Evolutionary conservation across 805 yeast species (phyloP).

Genomic region (Schizosaccharomyces cryophilus): DNA sequence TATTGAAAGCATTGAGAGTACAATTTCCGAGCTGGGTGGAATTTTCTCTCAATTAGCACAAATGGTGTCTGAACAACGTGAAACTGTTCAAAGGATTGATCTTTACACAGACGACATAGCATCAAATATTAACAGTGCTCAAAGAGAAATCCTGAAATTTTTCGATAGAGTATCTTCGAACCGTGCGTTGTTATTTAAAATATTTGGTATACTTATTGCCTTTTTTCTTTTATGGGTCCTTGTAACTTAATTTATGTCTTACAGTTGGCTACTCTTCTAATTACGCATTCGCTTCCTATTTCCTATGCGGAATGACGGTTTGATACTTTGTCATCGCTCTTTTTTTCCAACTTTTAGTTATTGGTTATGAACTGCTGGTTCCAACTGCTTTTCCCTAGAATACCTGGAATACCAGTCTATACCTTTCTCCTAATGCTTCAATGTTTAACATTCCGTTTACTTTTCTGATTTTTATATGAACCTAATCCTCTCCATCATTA

Average conservation of each 20-base stretch:
- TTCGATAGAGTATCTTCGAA: conserved; percentile 70
- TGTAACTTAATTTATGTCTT: conserved; percentile 6
- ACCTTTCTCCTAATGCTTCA: neutral
- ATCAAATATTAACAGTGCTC: conserved; percentile 78
- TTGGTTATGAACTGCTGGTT: neutral
- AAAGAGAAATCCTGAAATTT: conserved; percentile 73
- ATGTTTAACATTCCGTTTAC: neutral
- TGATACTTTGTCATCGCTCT: neutral
- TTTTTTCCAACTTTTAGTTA: neutral
- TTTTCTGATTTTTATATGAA: neutral
- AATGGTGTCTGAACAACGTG: conserved; percentile 96
- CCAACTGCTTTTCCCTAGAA: neutral
- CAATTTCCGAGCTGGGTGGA: conserved; percentile 88
- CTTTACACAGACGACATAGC: conserved; percentile 83
- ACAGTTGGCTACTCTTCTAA: neutral
- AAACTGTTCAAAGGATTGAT: conserved; percentile 82
- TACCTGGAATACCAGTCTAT: neutral
- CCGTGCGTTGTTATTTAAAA: conserved; percentile 73
- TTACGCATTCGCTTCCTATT: too few relatives aligned
- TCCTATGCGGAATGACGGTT: neutral
- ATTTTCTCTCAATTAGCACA: conserved; percentile 84
- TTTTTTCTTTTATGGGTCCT: conserved; percentile 11
- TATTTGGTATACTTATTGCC: conserved; percentile 57
- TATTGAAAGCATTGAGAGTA: conserved; percentile 88
- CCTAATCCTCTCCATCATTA: neutral